These are phyloP conservation scores for Solanum rostratum DNA, from an alignment of 257 asterid species.

Conservation along the genomic window DNA sequence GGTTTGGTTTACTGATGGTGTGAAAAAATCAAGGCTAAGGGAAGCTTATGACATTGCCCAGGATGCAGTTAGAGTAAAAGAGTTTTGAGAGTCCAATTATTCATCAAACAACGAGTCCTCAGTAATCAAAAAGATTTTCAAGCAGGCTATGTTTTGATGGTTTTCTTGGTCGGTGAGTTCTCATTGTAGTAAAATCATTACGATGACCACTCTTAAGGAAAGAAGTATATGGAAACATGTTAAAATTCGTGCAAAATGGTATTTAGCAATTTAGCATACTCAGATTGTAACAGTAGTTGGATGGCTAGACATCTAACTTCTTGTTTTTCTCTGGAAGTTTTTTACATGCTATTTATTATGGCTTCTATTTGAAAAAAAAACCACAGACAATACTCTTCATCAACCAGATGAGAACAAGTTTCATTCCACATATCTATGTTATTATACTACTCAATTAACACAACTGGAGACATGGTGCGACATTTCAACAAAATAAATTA, in stretches of 20 bases:
- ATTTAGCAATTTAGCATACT: background rate
- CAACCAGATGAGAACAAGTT: too few relatives aligned
- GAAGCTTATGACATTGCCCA: slow-evolving; percentile 53
- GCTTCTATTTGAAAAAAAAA: background rate
- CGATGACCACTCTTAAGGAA: background rate
- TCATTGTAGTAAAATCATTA: background rate
- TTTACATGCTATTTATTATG: background rate
- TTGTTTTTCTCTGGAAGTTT: background rate
- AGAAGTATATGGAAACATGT: background rate
- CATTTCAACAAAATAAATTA: too few relatives aligned
- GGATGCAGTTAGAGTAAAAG: slow-evolving; percentile 45
- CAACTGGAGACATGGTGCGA: too few relatives aligned
- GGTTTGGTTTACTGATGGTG: slow-evolving; percentile 64
- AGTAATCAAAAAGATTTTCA: background rate
- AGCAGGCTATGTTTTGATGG: background rate
- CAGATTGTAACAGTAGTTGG: background rate
- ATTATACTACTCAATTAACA: too few relatives aligned
- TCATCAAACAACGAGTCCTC: background rate
- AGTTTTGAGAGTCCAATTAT: slow-evolving; percentile 24
- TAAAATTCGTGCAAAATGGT: background rate
- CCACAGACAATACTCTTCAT: too few relatives aligned
- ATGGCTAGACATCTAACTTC: background rate
- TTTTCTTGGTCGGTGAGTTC: background rate
- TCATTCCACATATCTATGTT: too few relatives aligned
- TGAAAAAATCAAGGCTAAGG: slow-evolving; percentile 55